Evolutionary conservation across 2,329 filamentous ascomycete species (phyloP), one percentile per base, ranked within the genome.

Genomic region (Botrytis cinerea): DNA sequence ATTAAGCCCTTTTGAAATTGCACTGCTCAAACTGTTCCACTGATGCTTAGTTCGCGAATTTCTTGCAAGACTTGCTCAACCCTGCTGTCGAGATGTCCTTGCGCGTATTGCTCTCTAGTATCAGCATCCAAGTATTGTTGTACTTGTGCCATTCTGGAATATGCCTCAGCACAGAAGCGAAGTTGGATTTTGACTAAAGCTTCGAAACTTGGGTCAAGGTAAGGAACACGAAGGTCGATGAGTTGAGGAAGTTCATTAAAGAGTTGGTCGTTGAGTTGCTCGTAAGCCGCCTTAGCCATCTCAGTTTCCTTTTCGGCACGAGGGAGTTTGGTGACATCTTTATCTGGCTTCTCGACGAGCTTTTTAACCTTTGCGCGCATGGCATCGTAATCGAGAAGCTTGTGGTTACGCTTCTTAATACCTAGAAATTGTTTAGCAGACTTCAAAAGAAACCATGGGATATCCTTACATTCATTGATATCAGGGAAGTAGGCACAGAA

Each of bases 401-500:
- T 99, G 88, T 99, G 93, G 80, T 97, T 93, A 80, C 97, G 93
- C 86, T 99, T 99, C 86, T 98, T 99, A 84, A 99, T 98, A 84
- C 90, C 90, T 92, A 77, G n/a, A 68, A n/a, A 0, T 2, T 40
- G 14, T 73, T 81, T 66, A 82, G 75, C 59, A 45, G 45, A 40
- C 18, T 62, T 69, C 4, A 57, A 16, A 32, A 66, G 35, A n/a
- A 63, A n/a, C 25, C 28, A 2, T n/a, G 22, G 69, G 46, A 38
- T 25, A 14, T 32, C 18, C 89, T 73, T 84, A 91, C 95, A 98
- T 85, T 98, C 94, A 84, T 99, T 99, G 81, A 99, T 95, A 82
- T 99, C 96, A 48, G 96, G 95, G 83, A 99, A 99, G 85, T 99
- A 99, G 78, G 94, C 93, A 85, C 95, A 98, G 86, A 98, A 99